Base-by-base conservation (phyloP, 2,329 filamentous ascomycete species). In the Fusarium papillatum region DNA sequence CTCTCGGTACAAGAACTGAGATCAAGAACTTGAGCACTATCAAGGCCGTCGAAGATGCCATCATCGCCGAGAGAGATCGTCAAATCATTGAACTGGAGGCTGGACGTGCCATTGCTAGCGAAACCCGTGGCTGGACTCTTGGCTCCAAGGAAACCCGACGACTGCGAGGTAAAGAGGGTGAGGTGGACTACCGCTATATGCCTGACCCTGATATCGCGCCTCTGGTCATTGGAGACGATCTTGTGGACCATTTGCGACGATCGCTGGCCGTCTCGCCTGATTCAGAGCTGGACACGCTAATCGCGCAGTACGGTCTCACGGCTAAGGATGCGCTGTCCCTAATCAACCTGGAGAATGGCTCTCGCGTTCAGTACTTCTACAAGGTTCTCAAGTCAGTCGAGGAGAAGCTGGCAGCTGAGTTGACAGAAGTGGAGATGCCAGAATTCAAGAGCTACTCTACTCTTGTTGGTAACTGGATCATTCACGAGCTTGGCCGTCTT, bases 141-240 rank as follows among this genome's bases (percentile, higher is more conserved):
- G 95, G 95, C 4, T 93, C 92, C 74, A 95, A 91, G 6, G 93
- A 95, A 82, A 98, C 97, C 5, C 92, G 91, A 70, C 90, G 93
- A 48, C 86, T 99, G 53, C 91, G 97, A 79, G 95, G 95, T 31
- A 99, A 99, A 83, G 97, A 98, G 83, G 97, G 97, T 60, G 96
- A 98, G 81, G 95, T 98, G 8, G 97, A 99, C 83, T 99, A 99
- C 84, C 90, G 97, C 50, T 99, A 99, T 82, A 98, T 99, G 96
- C 96, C 97, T 0, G 97, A 99, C 82, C 95, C 97, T 7, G 97
- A 99, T 81, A 88, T 99, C 17, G 90, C 91, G 0, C 95, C 97
- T 2, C 87, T 99, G 2, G 82, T 95, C 4, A 93, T 99, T 71
- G 92, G 92, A 10, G 81, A 88, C 3, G 92, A 94, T 69, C 87